Percentiles rank a stretch among this genome's conserved stretches.
Conservation (phyloP, 768 basidiomycete species). For the Dictyophora rubrovolvata region DNA sequence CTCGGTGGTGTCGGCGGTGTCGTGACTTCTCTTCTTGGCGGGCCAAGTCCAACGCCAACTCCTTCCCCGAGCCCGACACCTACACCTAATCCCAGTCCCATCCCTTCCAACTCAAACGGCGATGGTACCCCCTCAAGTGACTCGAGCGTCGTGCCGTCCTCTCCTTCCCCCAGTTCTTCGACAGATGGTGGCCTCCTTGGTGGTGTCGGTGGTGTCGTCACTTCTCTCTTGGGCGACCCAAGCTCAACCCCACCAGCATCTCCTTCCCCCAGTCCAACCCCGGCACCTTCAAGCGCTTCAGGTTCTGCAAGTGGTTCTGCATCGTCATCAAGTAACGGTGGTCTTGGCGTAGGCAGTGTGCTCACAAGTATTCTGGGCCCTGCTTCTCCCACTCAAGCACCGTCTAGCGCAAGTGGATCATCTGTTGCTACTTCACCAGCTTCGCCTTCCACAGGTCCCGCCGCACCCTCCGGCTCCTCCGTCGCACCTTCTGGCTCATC, state of each 20-base stretch:
- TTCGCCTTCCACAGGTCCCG: slow-evolving; percentile 2
- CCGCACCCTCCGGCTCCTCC: slow-evolving; percentile 11
- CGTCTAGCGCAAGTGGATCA: not conserved
- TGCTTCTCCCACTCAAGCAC: not conserved
- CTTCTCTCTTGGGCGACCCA: not conserved
- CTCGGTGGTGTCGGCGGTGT: not conserved
- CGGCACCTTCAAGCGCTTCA: not conserved
- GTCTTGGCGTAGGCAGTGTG: not conserved
- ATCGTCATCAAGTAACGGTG: not conserved
- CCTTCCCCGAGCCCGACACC: not conserved
- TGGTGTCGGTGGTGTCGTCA: not conserved
- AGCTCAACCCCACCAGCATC: not conserved
- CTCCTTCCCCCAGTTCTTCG: not conserved
- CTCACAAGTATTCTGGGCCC: not conserved
- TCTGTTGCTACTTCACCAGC: not conserved
- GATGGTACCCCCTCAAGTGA: not conserved
- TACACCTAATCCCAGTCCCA: not conserved
- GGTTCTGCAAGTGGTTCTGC: not conserved
- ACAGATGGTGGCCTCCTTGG: not conserved
- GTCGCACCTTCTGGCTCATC: slow-evolving; percentile 9
- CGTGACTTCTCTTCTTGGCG: not conserved
- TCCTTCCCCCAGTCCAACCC: not conserved
- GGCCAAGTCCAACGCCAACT: not conserved
- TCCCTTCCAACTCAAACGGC: not conserved
- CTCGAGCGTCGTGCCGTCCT: not conserved